These are phyloP conservation scores for Yamadazyma sp. DNA, from an alignment of 1,139 yeast species.

Conservation along the genomic window DNA sequence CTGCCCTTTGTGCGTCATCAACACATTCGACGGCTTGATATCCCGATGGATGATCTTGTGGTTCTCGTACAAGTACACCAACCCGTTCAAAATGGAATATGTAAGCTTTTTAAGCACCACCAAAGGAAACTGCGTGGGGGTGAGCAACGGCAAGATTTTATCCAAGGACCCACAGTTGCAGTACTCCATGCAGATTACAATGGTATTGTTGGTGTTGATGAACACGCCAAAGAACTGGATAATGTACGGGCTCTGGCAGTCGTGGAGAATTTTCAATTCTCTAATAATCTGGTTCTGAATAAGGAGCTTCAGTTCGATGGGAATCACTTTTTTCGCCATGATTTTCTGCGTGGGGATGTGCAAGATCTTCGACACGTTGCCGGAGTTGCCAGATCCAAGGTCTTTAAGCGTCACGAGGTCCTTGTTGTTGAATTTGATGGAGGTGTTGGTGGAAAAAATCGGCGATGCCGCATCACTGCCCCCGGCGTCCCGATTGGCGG, in stretches of 20 bases:
- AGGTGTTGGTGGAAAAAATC: slow-evolving; percentile 37
- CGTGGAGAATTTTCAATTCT: slow-evolving; percentile 87
- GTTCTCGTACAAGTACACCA: slow-evolving; percentile 73
- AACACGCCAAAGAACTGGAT: slow-evolving; percentile 91
- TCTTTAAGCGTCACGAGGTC: slow-evolving; percentile 75
- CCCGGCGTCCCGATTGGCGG: slow-evolving; percentile 7
- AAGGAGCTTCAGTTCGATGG: slow-evolving; percentile 77
- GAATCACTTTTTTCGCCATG: slow-evolving; percentile 90
- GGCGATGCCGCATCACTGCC: slow-evolving; percentile 24
- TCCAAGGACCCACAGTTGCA: slow-evolving; percentile 94
- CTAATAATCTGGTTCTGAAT: slow-evolving; percentile 84
- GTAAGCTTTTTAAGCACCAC: slow-evolving; percentile 72
- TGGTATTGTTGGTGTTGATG: slow-evolving; percentile 60
- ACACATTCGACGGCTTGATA: slow-evolving; percentile 73
- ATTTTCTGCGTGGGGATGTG: slow-evolving; percentile 86
- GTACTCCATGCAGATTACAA: slow-evolving; percentile 91
- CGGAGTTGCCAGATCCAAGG: slow-evolving; percentile 92
- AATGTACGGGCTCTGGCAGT: slow-evolving; percentile 79
- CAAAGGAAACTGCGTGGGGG: slow-evolving; percentile 50
- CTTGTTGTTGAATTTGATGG: slow-evolving; percentile 52
- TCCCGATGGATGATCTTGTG: slow-evolving; percentile 92
- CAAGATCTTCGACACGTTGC: slow-evolving; percentile 83
- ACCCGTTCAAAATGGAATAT: slow-evolving; percentile 74
- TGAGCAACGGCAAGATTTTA: slow-evolving; percentile 60
- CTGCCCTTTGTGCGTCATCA: slow-evolving; percentile 76